These are phyloP conservation scores for Wickerhamomyces xylosicus DNA, from an alignment of 805 yeast species.

Conservation along the genomic window DNA sequence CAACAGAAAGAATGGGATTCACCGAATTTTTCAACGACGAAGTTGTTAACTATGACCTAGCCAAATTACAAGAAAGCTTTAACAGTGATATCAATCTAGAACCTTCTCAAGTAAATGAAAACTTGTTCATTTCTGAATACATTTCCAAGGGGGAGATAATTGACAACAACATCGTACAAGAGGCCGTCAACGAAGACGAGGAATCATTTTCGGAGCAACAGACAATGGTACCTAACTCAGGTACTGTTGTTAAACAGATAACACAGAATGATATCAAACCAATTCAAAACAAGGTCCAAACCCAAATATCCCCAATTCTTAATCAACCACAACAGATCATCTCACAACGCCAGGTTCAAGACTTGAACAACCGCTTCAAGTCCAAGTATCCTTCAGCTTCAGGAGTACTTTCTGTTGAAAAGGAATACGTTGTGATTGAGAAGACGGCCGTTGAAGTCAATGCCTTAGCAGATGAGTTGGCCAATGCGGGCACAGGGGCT, in stretches of 20 bases:
- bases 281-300: conserved; percentile 6
- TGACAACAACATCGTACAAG: conserved; percentile 10
- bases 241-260: conserved; percentile 11
- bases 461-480: conserved; percentile 89
- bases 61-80: conserved; percentile 21
- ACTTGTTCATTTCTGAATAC: conserved; percentile 79
- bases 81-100: conserved; percentile 51
- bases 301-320: conserved; percentile 3
- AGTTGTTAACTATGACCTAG: conserved; percentile 45
- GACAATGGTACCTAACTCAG: conserved; percentile 1
- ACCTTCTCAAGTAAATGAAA: conserved; percentile 57
- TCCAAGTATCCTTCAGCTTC: conserved; percentile 1
- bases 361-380: conserved; percentile 1
- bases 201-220: conserved; percentile 1
- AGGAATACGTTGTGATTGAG: conserved; percentile 90
- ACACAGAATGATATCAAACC: conserved; percentile 18
- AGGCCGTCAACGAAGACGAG: conserved; percentile 9
- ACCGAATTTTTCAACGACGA: conserved; percentile 77
- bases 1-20: conserved; percentile 81
- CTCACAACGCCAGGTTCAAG: not conserved
- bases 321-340: conserved; percentile 4
- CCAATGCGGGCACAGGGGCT: conserved; percentile 44
- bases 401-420: conserved; percentile 33
- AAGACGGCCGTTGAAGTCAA: conserved; percentile 92
- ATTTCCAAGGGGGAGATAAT: conserved; percentile 27